Percentiles rank a stretch among this genome's conserved stretches.
Conservation (phyloP, 192 early-diverging fungal genomes). For the Oehlia diaphana region DNA sequence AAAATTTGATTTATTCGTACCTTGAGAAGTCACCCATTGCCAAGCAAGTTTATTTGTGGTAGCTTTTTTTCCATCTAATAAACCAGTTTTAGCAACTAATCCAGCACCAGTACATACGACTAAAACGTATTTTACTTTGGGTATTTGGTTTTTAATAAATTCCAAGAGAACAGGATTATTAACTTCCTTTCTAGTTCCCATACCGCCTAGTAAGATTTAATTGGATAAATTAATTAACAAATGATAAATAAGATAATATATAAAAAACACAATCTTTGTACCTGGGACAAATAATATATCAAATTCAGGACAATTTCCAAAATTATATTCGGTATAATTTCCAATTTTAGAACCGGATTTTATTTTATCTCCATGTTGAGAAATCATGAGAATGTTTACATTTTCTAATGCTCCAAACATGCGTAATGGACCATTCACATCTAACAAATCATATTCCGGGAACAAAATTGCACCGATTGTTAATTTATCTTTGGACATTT, state of each 20-base stretch:
- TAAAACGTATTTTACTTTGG: conserved; percentile 8
- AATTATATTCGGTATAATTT: background rate
- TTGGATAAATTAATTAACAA: background rate
- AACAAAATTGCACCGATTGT: too few relatives aligned
- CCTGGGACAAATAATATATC: conserved; percentile 4
- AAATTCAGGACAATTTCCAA: background rate
- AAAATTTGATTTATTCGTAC: background rate
- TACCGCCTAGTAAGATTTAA: background rate
- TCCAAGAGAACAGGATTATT: background rate
- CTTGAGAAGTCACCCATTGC: conserved; percentile 16
- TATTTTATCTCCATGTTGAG: background rate
- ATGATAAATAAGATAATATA: background rate
- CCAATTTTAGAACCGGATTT: background rate
- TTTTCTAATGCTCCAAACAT: too few relatives aligned
- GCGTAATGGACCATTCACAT: too few relatives aligned
- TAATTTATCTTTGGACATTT: too few relatives aligned
- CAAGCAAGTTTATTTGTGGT: conserved; percentile 39
- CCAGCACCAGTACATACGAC: conserved; percentile 48
- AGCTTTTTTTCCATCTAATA: conserved; percentile 45
- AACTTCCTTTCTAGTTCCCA: background rate
- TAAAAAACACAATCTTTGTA: background rate
- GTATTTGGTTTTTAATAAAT: background rate
- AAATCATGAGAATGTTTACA: background rate
- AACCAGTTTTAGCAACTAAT: conserved; percentile 46
- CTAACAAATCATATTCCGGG: too few relatives aligned